These are phyloP conservation scores for Capronia coronata DNA, from an alignment of 2,329 filamentous ascomycete genomes.

Conservation along the genomic window DNA sequence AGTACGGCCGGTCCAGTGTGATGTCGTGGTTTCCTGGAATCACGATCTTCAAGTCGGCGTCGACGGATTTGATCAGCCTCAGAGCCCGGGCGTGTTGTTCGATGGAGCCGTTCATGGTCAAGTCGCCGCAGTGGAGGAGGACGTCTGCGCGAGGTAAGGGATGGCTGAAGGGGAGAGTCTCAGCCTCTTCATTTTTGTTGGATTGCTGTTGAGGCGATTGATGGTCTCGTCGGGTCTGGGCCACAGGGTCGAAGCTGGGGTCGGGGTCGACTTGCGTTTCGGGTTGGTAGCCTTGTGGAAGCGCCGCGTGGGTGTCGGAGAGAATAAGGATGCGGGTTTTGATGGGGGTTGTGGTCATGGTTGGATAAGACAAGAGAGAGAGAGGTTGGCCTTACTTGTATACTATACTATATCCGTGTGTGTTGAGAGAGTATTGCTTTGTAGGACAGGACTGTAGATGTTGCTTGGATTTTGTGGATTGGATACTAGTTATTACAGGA, in stretches of 20 bases:
- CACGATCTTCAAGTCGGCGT: conserved; percentile 54
- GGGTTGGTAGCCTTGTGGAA: conserved; percentile 2
- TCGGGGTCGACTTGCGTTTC: neutral
- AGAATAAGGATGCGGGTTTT: conserved; percentile 25
- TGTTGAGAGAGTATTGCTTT: too few species aligned
- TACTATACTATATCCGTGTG: too few species aligned
- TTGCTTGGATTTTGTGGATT: too few species aligned
- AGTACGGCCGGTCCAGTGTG: conserved; percentile 49
- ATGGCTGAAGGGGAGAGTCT: conserved; percentile 27
- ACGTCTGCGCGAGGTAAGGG: conserved; percentile 49
- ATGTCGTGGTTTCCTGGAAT: conserved; percentile 60
- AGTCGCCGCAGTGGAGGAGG: conserved; percentile 53
- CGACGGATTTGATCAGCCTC: conserved; percentile 42
- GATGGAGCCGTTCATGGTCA: conserved; percentile 47
- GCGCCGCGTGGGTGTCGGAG: conserved; percentile 25
- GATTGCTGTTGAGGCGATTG: neutral
- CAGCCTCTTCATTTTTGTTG: neutral
- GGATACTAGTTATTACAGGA: too few species aligned
- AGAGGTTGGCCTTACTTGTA: too few species aligned
- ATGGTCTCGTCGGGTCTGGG: too few species aligned
- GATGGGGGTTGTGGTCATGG: neutral
- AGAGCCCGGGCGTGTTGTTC: conserved; percentile 45
- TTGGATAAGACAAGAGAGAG: too few species aligned
- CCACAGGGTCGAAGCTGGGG: too few species aligned
- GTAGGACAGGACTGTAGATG: too few species aligned